Conservation (phyloP, 139 green algal genomes). For the Diplosphaera chodatii region DNA sequence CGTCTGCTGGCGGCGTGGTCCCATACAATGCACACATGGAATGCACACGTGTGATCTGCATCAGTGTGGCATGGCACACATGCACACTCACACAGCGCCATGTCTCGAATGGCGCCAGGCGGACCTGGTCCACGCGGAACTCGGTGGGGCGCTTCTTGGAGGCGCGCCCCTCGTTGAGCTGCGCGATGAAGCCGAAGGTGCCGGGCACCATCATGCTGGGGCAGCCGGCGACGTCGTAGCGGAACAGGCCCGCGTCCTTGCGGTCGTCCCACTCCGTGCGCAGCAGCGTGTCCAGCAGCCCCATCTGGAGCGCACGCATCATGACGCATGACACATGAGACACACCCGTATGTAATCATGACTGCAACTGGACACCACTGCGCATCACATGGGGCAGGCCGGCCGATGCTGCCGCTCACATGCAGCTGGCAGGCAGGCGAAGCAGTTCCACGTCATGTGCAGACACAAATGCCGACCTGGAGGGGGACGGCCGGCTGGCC, state of each 20-base stretch:
- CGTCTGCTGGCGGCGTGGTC: too few species aligned
- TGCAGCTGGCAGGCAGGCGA: slow-evolving; percentile 3
- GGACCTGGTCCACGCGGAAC: slow-evolving; percentile 83
- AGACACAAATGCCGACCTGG: not conserved
- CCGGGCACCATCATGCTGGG: slow-evolving; percentile 81
- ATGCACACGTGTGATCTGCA: too few species aligned
- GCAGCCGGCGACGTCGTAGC: slow-evolving; percentile 92
- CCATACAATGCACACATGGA: too few species aligned
- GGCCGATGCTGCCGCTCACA: not conserved
- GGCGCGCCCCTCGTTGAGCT: slow-evolving; percentile 93
- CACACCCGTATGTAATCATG: too few species aligned
- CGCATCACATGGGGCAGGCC: not conserved
- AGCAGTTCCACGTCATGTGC: too few species aligned
- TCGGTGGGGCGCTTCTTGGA: slow-evolving; percentile 96
- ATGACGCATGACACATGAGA: too few species aligned
- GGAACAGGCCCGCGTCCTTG: slow-evolving; percentile 60
- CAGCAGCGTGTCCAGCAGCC: slow-evolving; percentile 57
- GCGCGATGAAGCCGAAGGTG: slow-evolving; percentile 77
- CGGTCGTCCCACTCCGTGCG: slow-evolving; percentile 73
- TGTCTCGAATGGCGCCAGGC: too few species aligned
- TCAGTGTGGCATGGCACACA: too few species aligned
- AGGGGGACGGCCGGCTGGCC: not conserved
- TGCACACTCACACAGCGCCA: too few species aligned
- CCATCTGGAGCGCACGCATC: slow-evolving; percentile 13
- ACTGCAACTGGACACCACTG: too few species aligned